Evolutionary conservation across 345 rosid genomes (phyloP), one percentile per base, ranked within the genome.

Genomic region (Leavenworthia alabamica): DNA sequence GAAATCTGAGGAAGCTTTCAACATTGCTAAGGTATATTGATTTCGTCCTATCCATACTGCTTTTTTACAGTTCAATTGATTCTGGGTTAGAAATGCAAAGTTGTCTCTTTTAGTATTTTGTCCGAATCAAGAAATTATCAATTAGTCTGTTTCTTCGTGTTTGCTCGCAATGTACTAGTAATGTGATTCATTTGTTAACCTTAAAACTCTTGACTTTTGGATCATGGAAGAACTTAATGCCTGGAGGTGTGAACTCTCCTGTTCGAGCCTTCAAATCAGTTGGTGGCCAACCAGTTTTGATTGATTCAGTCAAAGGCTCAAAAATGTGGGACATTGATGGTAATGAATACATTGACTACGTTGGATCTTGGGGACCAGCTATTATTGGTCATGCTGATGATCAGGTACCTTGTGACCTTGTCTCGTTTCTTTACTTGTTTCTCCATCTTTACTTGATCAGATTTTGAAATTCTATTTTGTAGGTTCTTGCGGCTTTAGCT

Each of bases 361-460:
- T 88, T 46, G 97, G 99, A 40, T 90, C 97, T 50, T 90, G 97
- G 97, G 99, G 97, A 10, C 99, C 96, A 2, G 96, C 99, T 7
- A 90, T 93, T 15, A 86, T 93, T 45, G 99, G 99, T 28, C 97
- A 93, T 67, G 96, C 99, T 0, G 97, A 93, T 73, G 97, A 88
- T 56, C 72, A 84, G 95, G 99, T 89, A 47, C 28, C 20, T 13
- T 53, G 41, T 39, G 86, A 47, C 28, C 20, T 13, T 53, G 41
- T 39, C 68, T 50, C 2, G 7, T 26, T 39, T 35, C 50, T 27
- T 50, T 56, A 1, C 59, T 52, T 23, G 8, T n/a, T n/a, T n/a
- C n/a, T n/a, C n/a, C n/a, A n/a, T n/a, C n/a, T n/a, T n/a, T n/a
- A n/a, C n/a, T n/a, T 12, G 12, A 26, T 9, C 0, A 6, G 10